Base-by-base conservation (phyloP, 2,329 filamentous ascomycete genomes). In the Trichoderma gracile region DNA sequence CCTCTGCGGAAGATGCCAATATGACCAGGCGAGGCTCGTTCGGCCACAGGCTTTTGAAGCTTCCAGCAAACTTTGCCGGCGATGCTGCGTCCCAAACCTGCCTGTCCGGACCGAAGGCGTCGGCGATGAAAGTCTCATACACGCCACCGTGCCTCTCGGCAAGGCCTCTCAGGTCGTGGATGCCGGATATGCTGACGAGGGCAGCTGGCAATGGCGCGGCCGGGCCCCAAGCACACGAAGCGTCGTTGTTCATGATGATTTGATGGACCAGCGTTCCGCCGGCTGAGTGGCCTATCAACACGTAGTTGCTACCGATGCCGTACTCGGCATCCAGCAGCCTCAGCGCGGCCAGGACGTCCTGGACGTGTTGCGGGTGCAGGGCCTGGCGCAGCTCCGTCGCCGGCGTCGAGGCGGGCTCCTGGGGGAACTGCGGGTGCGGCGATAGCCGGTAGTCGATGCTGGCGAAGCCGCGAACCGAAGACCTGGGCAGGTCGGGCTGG, bases 211-310 rank as follows among this genome's bases (percentile, higher is more conserved):
- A 71, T 6, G 73, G 75, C 3, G 78, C 71, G 9, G 74, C 65
- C 27, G 49, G 69, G 55, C 54, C 63, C 56, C 63, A 65, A 17
- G n/a, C 57, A 63, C 64, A 58, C 19, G 76, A 66, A 55, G 77
- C 70, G 17, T 68, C 67, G 45, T 76, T 71, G 50, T 77, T 77
- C 81, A 84, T 83, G 38, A 84, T 74, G 14, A 84, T 73, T 75
- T 92, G 89, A 62, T 86, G 81, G 0, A 85, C 82, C 46, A 93
- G 75, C 5, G 85, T 87, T 2, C 84, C 86, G 54, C 87, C 87
- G 65, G 85, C 87, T 3, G 83, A 86, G 71, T 90, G 87, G 0
- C 87, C 87, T 4, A 84, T 75, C 23, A 89, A 79, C 4, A 89
- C 73, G 73, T 87, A 88, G 63, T 77, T 75, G 40, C 72, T 74